Conservation (phyloP, 2,329 filamentous ascomycete species). For the Colletotrichum sp. region DNA sequence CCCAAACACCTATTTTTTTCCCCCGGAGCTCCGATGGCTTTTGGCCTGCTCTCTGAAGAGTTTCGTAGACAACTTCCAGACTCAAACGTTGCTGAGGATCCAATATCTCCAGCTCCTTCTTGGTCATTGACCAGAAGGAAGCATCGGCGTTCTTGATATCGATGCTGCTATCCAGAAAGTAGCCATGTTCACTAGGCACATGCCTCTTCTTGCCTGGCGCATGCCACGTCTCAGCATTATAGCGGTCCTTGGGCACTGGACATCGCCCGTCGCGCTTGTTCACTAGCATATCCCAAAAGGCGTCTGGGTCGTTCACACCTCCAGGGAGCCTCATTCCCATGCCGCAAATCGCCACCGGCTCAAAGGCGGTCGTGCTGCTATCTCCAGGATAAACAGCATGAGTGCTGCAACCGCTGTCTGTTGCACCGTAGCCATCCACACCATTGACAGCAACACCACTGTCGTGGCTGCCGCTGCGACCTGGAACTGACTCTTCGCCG, state of each 20-base stretch:
- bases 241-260: neutral
- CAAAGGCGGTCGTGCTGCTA: neutral
- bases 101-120: slow-evolving; percentile 1
- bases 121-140: slow-evolving; percentile 4
- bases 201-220: neutral
- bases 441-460: neutral
- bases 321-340: slow-evolving; percentile 1
- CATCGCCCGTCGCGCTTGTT: neutral
- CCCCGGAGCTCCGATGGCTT: slow-evolving; percentile 26
- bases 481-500: neutral
- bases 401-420: neutral
- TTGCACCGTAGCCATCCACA: neutral
- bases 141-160: neutral
- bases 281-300: slow-evolving; percentile 4
- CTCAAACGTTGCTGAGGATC: slow-evolving; percentile 36
- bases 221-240: neutral
- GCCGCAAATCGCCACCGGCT: slow-evolving; percentile 1
- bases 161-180: slow-evolving; percentile 6
- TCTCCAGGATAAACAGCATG: neutral
- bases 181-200: neutral
- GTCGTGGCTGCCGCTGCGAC: neutral
- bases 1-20: slow-evolving; percentile 27
- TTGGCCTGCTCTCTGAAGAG: slow-evolving; percentile 30
- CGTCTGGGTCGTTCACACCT: neutral
- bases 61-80: slow-evolving; percentile 34